Evolutionary conservation across 495 filamentous ascomycete species (phyloP).

Genomic region (Penicillium dipodomyicola): DNA sequence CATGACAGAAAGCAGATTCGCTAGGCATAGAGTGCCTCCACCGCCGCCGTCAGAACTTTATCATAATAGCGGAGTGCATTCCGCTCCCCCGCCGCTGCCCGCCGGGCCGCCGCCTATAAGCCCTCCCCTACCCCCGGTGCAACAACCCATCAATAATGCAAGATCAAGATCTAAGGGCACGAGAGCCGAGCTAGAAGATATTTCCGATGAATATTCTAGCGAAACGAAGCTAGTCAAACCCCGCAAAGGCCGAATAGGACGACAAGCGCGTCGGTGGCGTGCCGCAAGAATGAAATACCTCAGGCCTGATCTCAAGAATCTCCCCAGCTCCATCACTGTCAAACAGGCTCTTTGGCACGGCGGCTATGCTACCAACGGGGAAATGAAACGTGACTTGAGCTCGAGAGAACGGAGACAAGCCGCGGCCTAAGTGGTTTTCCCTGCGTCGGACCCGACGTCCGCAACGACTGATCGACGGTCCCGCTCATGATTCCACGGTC

Average conservation of each 20-base stretch:
- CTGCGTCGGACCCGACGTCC: too few species aligned
- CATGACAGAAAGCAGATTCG: constrained; percentile 39
- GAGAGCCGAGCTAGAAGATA: constrained; percentile 1
- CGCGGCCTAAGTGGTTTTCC: too few species aligned
- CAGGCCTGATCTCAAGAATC: constrained; percentile 27
- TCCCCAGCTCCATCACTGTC: constrained; percentile 22
- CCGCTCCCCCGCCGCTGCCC: constrained; percentile 23
- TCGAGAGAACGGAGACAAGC: too few species aligned
- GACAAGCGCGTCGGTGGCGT: constrained; percentile 27
- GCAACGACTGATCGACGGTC: too few species aligned
- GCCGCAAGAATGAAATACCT: constrained; percentile 29
- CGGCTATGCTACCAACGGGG: too few species aligned
- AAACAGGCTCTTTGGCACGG: too few species aligned
- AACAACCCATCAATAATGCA: background rate
- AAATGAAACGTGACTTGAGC: too few species aligned
- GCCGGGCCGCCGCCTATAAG: background rate
- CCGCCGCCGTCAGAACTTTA: constrained; percentile 10
- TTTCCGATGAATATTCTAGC: constrained; percentile 2
- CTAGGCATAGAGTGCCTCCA: constrained; percentile 23
- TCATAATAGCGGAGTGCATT: constrained; percentile 2
- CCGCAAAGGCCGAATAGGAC: constrained; percentile 23
- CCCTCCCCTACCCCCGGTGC: background rate
- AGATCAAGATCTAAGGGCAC: background rate
- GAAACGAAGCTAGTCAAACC: constrained; percentile 17
- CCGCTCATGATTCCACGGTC: too few species aligned